Conservation (phyloP, 1,139 yeast species). For the Yamadazyma mexicana region DNA sequence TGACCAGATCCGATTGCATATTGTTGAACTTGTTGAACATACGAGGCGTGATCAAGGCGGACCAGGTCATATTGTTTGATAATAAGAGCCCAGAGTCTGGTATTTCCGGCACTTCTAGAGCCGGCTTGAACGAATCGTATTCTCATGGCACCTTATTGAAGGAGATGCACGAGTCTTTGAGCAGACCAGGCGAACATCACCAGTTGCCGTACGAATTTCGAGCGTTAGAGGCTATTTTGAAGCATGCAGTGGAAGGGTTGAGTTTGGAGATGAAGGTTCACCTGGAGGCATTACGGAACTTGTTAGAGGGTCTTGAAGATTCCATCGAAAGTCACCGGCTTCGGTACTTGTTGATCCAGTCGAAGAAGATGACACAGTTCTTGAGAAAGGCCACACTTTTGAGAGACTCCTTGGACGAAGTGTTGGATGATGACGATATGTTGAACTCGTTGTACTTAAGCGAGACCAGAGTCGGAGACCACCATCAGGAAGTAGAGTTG, state of each 20-base stretch:
- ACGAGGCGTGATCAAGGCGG: slow-evolving; percentile 41
- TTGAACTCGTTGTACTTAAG: slow-evolving; percentile 42
- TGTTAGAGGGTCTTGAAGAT: slow-evolving; percentile 37
- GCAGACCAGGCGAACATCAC: slow-evolving; percentile 22
- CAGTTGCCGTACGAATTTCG: slow-evolving; percentile 43
- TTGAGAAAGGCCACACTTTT: slow-evolving; percentile 43
- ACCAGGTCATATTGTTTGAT: slow-evolving; percentile 43
- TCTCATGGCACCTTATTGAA: slow-evolving; percentile 36
- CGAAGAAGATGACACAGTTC: slow-evolving; percentile 45
- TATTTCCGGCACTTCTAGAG: slow-evolving; percentile 14
- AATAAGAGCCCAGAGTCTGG: slow-evolving; percentile 13
- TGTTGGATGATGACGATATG: slow-evolving; percentile 42
- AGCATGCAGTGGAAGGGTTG: slow-evolving; percentile 38
- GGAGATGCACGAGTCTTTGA: slow-evolving; percentile 31
- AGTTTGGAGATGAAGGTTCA: slow-evolving; percentile 47
- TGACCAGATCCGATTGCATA: slow-evolving; percentile 38
- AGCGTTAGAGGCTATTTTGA: slow-evolving; percentile 44
- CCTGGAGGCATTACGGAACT: slow-evolving; percentile 37
- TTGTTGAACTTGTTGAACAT: slow-evolving; percentile 41
- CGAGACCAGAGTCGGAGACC: slow-evolving; percentile 30
- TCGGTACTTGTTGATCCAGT: slow-evolving; percentile 42
- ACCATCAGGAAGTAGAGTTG: slow-evolving; percentile 46
- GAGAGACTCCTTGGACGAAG: slow-evolving; percentile 39
- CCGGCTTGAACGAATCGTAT: slow-evolving; percentile 35
- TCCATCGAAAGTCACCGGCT: slow-evolving; percentile 42